Evolutionary conservation across 345 rosid species (phyloP), one percentile per base, ranked within the genome.

Genomic region (Cardamine chenopodiifolia): DNA sequence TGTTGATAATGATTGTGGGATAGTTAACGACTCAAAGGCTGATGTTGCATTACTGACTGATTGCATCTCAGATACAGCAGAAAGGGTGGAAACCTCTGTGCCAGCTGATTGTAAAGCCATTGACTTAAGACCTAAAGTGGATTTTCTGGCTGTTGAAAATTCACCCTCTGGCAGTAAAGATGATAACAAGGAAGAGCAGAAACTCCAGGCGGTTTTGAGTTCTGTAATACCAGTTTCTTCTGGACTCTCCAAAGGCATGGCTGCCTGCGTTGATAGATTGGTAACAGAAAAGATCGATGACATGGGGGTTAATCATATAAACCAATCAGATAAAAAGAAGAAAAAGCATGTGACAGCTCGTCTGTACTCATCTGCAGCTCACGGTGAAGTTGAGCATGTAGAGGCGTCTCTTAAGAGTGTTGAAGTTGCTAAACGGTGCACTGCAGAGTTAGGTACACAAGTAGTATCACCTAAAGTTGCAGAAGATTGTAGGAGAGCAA

Each of bases 261-360:
- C 19, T 62, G 67, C 59, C 9, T 73, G 56, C 42, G 57, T 45
- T 71, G 79, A 77, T 70, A 82, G 66, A 73, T 57, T 68, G 40
- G 83, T 79, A 77, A 64, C 71, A 18, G 86, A 81, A 68, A 85
- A 80, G 80, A 47, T 63, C 48, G 80, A 66, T 55, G 85, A 73
- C 39, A 48, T 55, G 19, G 80, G 48, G 47, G 32, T 40, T 67
- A 75, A 49, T 70, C 67, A 60, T 68, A 34, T 66, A 1, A 59
- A 62, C 68, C 76, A 31, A 15, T 2, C 62, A 28, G 81, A 61
- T 14, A 74, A 78, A 62, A 70, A 62, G 69, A 83, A 81, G 72
- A 17, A 58, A 54, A 83, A 59, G 63, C 29, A 15, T 49, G 35
- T 47, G 70, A 60, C 31, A 35, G 67, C 66, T 19, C 31, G 48